These are phyloP conservation scores for Spongospora subterranea DNA, from an alignment of 208 protist genomes.

Conservation along the genomic window DNA sequence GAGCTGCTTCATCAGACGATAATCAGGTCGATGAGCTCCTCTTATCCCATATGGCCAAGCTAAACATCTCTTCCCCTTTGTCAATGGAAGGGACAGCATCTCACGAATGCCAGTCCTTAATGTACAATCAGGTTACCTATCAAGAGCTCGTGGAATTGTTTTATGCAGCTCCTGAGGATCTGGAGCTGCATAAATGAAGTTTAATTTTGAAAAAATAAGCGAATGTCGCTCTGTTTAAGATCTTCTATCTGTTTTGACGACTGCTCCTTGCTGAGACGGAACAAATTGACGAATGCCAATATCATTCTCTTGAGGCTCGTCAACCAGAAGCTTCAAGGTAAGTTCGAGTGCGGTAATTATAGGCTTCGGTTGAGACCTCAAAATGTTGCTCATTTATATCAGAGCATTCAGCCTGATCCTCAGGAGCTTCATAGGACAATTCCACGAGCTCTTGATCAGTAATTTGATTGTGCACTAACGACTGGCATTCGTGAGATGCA, in stretches of 20 bases:
- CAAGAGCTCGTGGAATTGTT: no score
- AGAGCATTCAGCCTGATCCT: not conserved
- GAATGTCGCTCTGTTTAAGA: conserved; percentile 1
- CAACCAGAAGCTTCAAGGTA: not conserved
- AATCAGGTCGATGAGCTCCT: no score
- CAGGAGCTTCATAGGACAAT: not conserved
- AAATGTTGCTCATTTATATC: no score
- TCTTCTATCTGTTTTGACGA: not conserved
- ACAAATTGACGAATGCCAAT: not conserved
- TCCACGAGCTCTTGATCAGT: not conserved
- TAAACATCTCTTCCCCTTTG: no score
- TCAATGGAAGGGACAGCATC: no score
- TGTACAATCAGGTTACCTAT: no score
- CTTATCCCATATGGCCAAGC: no score
- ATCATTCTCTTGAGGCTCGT: not conserved
- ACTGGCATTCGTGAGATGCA: not conserved
- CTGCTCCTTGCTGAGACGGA: not conserved
- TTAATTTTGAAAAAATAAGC: not conserved
- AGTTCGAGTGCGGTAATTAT: not conserved
- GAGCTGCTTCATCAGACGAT: no score
- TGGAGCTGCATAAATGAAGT: no score
- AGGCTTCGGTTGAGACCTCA: not conserved
- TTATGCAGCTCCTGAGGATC: no score
- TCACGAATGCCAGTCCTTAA: no score
- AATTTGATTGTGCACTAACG: not conserved